A percentile compares a stretch with the other conserved stretches of the same genome.
phyloP scores from a whole-genome alignment of 2,329 filamentous ascomycete species.

The Torrubiella hemipterigena region DNA sequence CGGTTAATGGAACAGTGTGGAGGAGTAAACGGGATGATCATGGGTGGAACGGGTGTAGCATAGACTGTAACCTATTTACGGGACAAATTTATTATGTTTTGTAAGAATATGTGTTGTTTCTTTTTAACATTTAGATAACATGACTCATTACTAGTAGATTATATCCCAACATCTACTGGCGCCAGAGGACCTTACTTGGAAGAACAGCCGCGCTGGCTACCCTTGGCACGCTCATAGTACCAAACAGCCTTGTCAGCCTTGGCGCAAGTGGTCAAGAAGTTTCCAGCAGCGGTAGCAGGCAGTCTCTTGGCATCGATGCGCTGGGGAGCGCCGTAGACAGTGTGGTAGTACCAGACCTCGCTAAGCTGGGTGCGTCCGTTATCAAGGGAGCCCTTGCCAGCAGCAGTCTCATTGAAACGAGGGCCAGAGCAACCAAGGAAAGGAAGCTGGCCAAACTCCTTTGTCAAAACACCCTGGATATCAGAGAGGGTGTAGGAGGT shows the following conservation, averaged over 20 bases:
- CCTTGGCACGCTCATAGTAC: slow-evolving; percentile 38
- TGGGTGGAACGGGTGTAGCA: too few relatives aligned
- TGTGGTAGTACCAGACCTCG: slow-evolving; percentile 58
- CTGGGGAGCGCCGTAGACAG: slow-evolving; percentile 47
- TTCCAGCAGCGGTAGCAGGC: slow-evolving; percentile 32
- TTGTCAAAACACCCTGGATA: slow-evolving; percentile 37
- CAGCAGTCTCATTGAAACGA: slow-evolving; percentile 45
- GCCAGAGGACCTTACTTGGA: too few relatives aligned
- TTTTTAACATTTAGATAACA: too few relatives aligned
- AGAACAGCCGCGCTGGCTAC: slow-evolving; percentile 11
- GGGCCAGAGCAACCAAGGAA: slow-evolving; percentile 52
- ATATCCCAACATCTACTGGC: too few relatives aligned
- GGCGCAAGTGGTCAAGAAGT: slow-evolving; percentile 41
- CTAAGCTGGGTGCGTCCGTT: slow-evolving; percentile 43
- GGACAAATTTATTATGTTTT: too few relatives aligned
- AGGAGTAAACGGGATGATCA: too few relatives aligned
- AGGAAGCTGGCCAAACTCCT: slow-evolving; percentile 39
- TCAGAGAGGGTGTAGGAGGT: slow-evolving; percentile 42
- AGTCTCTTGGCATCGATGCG: slow-evolving; percentile 30
- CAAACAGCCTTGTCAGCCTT: slow-evolving; percentile 36
- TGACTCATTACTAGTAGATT: too few relatives aligned
- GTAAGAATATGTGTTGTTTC: too few relatives aligned
- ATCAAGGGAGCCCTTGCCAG: slow-evolving; percentile 41
- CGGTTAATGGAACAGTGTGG: too few relatives aligned
- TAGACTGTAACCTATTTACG: too few relatives aligned